Evolutionary conservation across 2,329 filamentous ascomycete species (phyloP), one percentile per base, ranked within the genome.

Genomic region (Macrophomina phaseolina): DNA sequence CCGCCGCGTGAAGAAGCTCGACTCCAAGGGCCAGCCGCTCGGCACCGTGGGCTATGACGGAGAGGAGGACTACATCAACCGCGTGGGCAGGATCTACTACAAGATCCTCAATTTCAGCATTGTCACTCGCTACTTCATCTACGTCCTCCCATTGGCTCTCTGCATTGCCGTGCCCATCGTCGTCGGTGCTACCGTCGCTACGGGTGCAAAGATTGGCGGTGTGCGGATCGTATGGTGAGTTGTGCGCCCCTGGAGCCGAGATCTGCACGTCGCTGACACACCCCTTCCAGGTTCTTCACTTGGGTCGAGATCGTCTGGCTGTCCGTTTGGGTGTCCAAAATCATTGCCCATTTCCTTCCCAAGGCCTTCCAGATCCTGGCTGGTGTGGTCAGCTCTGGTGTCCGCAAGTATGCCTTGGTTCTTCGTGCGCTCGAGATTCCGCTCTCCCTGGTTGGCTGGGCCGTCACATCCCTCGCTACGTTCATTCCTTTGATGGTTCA

Each of bases 271-370:
- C n/a, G 55, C 65, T 67, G 30, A 67, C 32, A 32, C 14, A 53
- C 6, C 23, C 23, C 23, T 12, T 12, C 23, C 45, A 67, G 65
- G 65, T 87, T 90, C 77, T 90, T 89, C 78, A 82, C 83, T 18
- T 90, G 88, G 88, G 79, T 90, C 45, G 87, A 89, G 74, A 82
- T 89, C 55, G 78, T 89, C 64, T 90, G 88, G 88, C 77, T 87
- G 45, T 85, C 84, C 72, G 78, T 90, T 68, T 90, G 88, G 88
- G 81, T 81, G 14, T 85, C 84, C 70, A 90, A 90, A 75, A 78
- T 89, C 58, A 75, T 87, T 32, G 85, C 85, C 6, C 85, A 86
- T 70, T 83, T 85, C 70, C 73, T 90, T 55, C 88, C 88, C 1
- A 83, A 78, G 58, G 68, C 89, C 40, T 90, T 90, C 74, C 85